Conservation (phyloP, 768 basidiomycete genomes). For the Boletus vinaceobasis region DNA sequence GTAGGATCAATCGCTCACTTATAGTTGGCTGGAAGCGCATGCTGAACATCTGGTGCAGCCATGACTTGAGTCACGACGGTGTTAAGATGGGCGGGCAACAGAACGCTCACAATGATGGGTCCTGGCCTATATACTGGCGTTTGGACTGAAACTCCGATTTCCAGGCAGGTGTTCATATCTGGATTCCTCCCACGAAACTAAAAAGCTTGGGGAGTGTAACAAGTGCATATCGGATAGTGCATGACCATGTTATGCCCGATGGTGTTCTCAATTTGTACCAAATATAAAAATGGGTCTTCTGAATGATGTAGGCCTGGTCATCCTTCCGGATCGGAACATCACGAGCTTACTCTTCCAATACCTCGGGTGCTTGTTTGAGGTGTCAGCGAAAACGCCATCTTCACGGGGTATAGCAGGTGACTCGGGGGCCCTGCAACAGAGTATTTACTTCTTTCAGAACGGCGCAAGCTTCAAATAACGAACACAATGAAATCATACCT, state of each 20-base stretch:
- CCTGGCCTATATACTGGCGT: not conserved
- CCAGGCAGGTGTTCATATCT: no score
- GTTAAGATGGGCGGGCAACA: not conserved
- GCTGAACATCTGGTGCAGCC: slow-evolving; percentile 24
- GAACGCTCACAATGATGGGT: not conserved
- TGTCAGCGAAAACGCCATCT: not conserved
- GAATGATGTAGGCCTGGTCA: not conserved
- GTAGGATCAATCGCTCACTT: slow-evolving; percentile 8
- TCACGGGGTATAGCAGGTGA: not conserved
- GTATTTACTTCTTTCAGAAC: not conserved
- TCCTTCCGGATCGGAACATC: not conserved
- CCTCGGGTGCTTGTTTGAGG: not conserved
- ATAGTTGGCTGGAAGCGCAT: slow-evolving; percentile 9
- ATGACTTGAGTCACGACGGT: slow-evolving; percentile 4
- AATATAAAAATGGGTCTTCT: not conserved
- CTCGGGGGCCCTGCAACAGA: not conserved
- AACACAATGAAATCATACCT: not conserved
- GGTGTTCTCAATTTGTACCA: not conserved
- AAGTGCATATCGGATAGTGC: no score
- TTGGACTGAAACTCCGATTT: no score
- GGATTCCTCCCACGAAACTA: no score
- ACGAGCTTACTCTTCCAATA: not conserved
- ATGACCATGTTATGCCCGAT: no score
- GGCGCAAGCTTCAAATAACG: not conserved
- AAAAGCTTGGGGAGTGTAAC: no score